Percentiles rank a stretch among this genome's conserved stretches.
Conservation (phyloP, 2,329 filamentous ascomycete genomes). For the Fusarium verticillioides region DNA sequence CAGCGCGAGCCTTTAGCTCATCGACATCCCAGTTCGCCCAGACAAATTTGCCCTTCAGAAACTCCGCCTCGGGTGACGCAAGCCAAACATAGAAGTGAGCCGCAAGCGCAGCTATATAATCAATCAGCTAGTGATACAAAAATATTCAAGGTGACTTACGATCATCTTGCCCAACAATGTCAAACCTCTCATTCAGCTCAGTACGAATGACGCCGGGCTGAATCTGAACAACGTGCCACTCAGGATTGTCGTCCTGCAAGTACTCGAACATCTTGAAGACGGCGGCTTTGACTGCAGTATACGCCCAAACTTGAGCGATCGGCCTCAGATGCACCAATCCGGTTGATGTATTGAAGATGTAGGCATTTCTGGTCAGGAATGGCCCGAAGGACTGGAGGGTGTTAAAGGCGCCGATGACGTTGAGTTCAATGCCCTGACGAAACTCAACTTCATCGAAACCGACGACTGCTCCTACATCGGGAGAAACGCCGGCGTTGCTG, state of each 20-base stretch:
- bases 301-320: neutral
- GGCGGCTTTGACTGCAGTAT: neutral
- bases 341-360: neutral
- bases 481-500: neutral
- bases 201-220: neutral
- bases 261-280: neutral
- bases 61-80: neutral
- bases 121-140: neutral
- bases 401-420: neutral
- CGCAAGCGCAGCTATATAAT: neutral
- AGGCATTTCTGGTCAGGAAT: neutral
- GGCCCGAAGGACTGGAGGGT: neutral
- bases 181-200: neutral
- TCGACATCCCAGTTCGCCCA: neutral
- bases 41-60: neutral
- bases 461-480: neutral
- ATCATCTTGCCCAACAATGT: neutral
- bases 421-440: neutral
- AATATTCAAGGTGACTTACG: neutral
- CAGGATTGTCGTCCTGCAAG: neutral
- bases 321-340: neutral
- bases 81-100: neutral
- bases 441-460: neutral
- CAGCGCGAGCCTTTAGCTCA: neutral
- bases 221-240: neutral